Conservation (phyloP, 2,329 filamentous ascomycete genomes). For the Nemania sp. region DNA sequence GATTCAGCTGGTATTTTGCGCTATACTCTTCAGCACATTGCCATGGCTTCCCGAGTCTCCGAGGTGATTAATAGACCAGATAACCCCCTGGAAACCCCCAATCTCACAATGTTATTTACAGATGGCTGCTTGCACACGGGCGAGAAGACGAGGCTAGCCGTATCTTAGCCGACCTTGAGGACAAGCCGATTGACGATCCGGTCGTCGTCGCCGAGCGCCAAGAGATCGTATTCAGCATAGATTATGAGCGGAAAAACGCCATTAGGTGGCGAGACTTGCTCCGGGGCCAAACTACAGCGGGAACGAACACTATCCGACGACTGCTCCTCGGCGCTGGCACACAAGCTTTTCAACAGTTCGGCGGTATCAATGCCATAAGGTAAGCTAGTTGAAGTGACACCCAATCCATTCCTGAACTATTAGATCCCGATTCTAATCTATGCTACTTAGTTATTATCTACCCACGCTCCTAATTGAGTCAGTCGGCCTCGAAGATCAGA, state of each 20-base stretch:
- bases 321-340: slow-evolving; percentile 34
- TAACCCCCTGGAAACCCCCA: neutral
- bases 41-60: slow-evolving; percentile 38
- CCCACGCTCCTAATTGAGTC: slow-evolving; percentile 57
- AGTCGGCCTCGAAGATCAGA: slow-evolving; percentile 52
- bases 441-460: slow-evolving; percentile 36
- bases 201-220: slow-evolving; percentile 31
- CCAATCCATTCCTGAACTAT: too few species aligned
- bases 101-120: neutral
- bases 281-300: slow-evolving; percentile 10
- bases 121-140: slow-evolving; percentile 31
- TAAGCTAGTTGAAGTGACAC: neutral
- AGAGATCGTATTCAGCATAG: slow-evolving; percentile 37
- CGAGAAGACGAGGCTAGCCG: slow-evolving; percentile 37
- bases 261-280: slow-evolving; percentile 35
- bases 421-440: neutral
- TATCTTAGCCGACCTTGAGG: slow-evolving; percentile 37
- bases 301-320: slow-evolving; percentile 35
- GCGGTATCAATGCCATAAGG: slow-evolving; percentile 21
- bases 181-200: slow-evolving; percentile 34
- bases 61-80: slow-evolving; percentile 22
- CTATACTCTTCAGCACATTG: slow-evolving; percentile 34
- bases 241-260: slow-evolving; percentile 35
- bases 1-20: slow-evolving; percentile 44
- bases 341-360: slow-evolving; percentile 37